Evolutionary conservation across 2,329 filamentous ascomycete genomes (phyloP), one percentile per base, ranked within the genome.

Genomic region (Fusarium sp.): DNA sequence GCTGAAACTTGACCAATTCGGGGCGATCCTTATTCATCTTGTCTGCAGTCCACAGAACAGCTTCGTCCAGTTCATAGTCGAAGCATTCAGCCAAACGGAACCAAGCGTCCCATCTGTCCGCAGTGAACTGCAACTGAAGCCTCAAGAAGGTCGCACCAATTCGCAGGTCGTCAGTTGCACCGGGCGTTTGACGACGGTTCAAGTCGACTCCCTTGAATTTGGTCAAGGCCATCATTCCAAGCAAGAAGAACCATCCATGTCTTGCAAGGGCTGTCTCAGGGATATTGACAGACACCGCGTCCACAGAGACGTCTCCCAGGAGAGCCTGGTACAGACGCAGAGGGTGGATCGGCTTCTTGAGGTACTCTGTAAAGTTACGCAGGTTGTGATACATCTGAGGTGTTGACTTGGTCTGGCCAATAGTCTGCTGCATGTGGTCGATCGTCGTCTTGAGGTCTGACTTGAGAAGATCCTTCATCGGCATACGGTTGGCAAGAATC

Each of bases 161-260:
- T 61, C 95, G 93, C 59, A 98, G 86, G 78, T 97, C 95, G 75
- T 96, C 94, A 0, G 93, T 96, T 16, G 94, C 92, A 5, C 92
- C 92, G 1, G 93, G 93, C 4, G 90, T 94, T 77, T 95, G 89
- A 22, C 95, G 90, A 78, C 96, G 94, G 70, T 87, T 95, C 83
- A 85, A 89, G 86, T 86, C 94, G 80, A 89, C 88, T 35, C 86
- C 88, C 74, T 91, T 91, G 81, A 97, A 98, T 78, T 95, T 97
- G 50, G 93, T 94, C 66, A 98, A 88, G 3, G 94, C 92, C 65
- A 97, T 94, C 87, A 97, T 93, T 22, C 96, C 96, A 71, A 97
- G 90, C 33, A 98, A 85, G 81, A 97, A 98, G 81, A 95, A 98
- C 96, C 96, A 98, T 54, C 95, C 94, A 75, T 94, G 93, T 27